Conservation (phyloP, 495 filamentous ascomycete species). For the Parmelia sp. region DNA sequence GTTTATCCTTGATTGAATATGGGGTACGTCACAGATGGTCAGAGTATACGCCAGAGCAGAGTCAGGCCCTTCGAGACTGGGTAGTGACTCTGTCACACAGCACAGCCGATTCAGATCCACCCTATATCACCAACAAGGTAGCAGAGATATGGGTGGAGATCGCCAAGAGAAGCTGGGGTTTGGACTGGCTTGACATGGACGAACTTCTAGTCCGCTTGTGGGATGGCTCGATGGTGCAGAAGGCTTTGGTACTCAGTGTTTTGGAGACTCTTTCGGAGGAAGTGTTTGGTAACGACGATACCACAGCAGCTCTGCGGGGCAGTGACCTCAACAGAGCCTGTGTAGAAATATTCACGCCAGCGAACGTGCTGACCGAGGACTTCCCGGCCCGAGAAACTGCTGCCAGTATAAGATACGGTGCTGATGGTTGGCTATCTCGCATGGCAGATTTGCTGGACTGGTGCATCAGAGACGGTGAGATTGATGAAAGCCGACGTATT, state of each 20-base stretch:
- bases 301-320: conserved; percentile 73
- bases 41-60: conserved; percentile 59
- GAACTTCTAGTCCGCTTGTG: conserved; percentile 72
- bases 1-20: conserved; percentile 82
- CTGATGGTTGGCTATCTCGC: conserved; percentile 81
- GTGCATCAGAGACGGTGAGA: conserved; percentile 62
- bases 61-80: conserved; percentile 58
- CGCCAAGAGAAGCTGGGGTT: conserved; percentile 85
- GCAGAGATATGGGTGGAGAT: conserved; percentile 94
- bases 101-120: conserved; percentile 65
- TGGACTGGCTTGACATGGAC: conserved; percentile 95
- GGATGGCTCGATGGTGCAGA: conserved; percentile 64
- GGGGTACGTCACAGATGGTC: conserved; percentile 77
- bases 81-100: conserved; percentile 71
- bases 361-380: conserved; percentile 62
- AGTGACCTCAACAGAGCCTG: conserved; percentile 77
- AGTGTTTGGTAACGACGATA: conserved; percentile 84
- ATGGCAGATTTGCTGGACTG: conserved; percentile 66
- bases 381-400: conserved; percentile 61
- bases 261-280: conserved; percentile 94
- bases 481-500: conserved; percentile 53
- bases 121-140: conserved; percentile 86
- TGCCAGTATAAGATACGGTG: conserved; percentile 60
- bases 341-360: conserved; percentile 86
- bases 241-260: conserved; percentile 72